phyloP scores from a whole-genome alignment of 306 rosid genomes.

The Dryas drummondii region DNA sequence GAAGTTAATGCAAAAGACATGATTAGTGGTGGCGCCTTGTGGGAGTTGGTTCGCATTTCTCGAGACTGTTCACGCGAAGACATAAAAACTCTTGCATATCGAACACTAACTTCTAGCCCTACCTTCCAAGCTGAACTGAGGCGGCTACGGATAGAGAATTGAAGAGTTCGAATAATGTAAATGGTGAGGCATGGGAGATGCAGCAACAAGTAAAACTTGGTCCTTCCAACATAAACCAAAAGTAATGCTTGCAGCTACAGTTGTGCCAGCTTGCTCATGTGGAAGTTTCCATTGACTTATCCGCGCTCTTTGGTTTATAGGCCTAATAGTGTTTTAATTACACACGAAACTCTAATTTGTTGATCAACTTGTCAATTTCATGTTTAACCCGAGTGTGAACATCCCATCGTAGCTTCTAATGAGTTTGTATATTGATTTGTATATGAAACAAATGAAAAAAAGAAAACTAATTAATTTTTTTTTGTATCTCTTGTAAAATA shows the following conservation, averaged over 20 bases:
- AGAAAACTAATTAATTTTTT: background rate
- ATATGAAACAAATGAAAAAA: slow-evolving; percentile 45
- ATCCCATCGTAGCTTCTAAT: slow-evolving; percentile 30
- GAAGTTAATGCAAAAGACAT: slow-evolving; percentile 92
- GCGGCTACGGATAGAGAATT: slow-evolving; percentile 59
- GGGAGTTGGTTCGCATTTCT: slow-evolving; percentile 92
- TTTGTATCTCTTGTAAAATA: background rate
- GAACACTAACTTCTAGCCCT: slow-evolving; percentile 74
- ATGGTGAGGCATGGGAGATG: slow-evolving; percentile 12
- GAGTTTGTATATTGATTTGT: slow-evolving; percentile 64
- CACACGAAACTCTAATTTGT: slow-evolving; percentile 13
- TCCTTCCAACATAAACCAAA: slow-evolving; percentile 12
- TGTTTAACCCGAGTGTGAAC: slow-evolving; percentile 10
- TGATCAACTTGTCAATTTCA: slow-evolving; percentile 17
- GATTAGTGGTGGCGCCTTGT: slow-evolving; percentile 85
- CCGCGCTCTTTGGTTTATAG: slow-evolving; percentile 8
- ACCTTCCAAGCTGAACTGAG: slow-evolving; percentile 84
- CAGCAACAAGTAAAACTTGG: slow-evolving; percentile 7
- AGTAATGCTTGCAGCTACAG: slow-evolving; percentile 9
- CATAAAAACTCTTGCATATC: slow-evolving; percentile 86
- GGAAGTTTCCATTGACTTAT: slow-evolving; percentile 22
- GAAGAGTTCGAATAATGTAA: slow-evolving; percentile 20
- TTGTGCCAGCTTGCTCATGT: slow-evolving; percentile 24
- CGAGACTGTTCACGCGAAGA: slow-evolving; percentile 94
- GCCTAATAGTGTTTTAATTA: slow-evolving; percentile 29